These are phyloP conservation scores for Cajanus cajan DNA, from an alignment of 306 rosid species.

Conservation along the genomic window DNA sequence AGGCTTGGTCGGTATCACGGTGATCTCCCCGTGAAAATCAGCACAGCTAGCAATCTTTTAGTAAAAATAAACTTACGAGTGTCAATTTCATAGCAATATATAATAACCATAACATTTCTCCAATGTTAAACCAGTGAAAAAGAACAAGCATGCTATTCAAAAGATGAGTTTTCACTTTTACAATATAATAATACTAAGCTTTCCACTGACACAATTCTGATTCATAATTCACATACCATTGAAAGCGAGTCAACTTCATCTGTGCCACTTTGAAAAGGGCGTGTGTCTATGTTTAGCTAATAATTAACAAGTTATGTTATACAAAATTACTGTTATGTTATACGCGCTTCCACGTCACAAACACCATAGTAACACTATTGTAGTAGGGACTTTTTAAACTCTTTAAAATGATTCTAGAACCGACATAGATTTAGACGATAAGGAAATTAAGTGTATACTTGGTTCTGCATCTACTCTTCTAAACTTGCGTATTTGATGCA, in stretches of 20 bases:
- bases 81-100: neutral
- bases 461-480: too few species aligned
- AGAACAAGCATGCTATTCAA: neutral
- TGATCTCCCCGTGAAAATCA: conserved; percentile 12
- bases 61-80: neutral
- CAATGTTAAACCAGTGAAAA: neutral
- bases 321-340: neutral
- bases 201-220: neutral
- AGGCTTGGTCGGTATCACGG: conserved; percentile 5
- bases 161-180: neutral
- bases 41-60: conserved; percentile 12
- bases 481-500: too few species aligned
- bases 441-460: too few species aligned
- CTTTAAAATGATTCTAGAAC: too few species aligned
- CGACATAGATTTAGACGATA: too few species aligned
- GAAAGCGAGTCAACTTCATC: neutral
- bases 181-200: neutral
- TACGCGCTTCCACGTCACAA: neutral
- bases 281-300: neutral
- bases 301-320: neutral
- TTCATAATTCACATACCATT: neutral
- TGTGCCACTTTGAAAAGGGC: neutral
- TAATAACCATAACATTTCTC: too few species aligned
- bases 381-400: too few species aligned
- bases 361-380: neutral